Base-by-base conservation (phyloP, 164 flowering plant species). In the Macadamia integrifolia region DNA sequence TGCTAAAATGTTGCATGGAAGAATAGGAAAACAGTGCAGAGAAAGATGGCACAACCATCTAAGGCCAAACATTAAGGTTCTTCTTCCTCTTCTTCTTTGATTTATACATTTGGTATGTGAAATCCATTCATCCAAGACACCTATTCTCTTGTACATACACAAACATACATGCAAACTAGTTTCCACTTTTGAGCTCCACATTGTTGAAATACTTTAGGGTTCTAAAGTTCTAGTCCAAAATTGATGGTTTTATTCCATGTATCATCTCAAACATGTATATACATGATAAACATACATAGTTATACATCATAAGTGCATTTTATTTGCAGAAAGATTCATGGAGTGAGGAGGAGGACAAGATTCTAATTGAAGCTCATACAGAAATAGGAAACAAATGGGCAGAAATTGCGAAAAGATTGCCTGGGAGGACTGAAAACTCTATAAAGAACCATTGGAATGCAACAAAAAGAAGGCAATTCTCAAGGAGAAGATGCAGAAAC, bases 401-500 rank as follows among this genome's bases (percentile, higher is more conserved):
- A 8, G 86, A 85, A 70, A 87, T 87, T 6, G 81, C 86, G 0
- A 79, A 76, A 71, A 69, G 75, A 44, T 62, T 87, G 42, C 84
- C 86, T 0, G 91, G 91, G 8, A 72, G 88, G 30, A 80, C 87
- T 4, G 91, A 87, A 66, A 87, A 85, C 68, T 77, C 88, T 13
- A 82, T 87, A 6, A 87, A 87, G 73, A 87, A 87, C 48, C 88
- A 83, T 40, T 87, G 91, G 91, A 87, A 87, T 57, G 87, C 91
- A 1, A 85, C 91, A 7, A 87, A 82, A 65, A 69, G 87, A 59
- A 69, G 79, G 66, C 84, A 87, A 42, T 62, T 70, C 28, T 71
- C 87, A 0, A 76, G 68, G 72, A 55, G 77, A 49, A 66, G 68
- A 60, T 32, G 59, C 35, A 71, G 71, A 53, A 64, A 66, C 44